Evolutionary conservation across 768 basidiomycete genomes (phyloP).

Genomic region (Boletus subparvulus): DNA sequence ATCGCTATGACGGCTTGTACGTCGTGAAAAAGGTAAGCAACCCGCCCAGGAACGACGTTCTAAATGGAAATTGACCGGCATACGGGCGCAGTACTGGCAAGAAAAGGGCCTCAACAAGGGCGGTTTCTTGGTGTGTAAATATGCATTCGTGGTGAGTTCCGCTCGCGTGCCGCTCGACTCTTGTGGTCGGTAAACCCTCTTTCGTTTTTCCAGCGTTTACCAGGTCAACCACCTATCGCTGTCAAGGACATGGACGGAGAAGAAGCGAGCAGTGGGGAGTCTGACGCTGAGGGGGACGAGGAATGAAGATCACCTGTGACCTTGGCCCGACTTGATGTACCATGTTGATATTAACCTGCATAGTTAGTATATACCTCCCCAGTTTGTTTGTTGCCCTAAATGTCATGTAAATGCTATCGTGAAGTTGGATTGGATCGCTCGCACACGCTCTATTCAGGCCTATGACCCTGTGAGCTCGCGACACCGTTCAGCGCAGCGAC

Average conservation of each 20-base stretch:
- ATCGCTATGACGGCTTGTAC: slow-evolving; percentile 91
- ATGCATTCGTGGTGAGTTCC: slow-evolving; percentile 66
- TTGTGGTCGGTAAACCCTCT: neutral
- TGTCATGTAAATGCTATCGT: neutral
- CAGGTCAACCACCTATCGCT: slow-evolving; percentile 22
- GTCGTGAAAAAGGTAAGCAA: slow-evolving; percentile 61
- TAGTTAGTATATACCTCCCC: neutral
- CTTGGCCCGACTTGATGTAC: too few species aligned
- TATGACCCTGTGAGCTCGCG: too few species aligned
- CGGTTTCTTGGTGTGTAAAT: slow-evolving; percentile 83
- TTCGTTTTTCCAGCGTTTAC: slow-evolving; percentile 22
- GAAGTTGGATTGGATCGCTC: neutral
- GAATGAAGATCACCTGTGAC: neutral
- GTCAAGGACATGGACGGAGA: slow-evolving; percentile 21
- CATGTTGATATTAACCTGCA: neutral
- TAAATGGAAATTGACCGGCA: neutral
- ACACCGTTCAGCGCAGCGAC: too few species aligned
- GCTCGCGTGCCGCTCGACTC: neutral
- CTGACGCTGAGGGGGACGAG: slow-evolving; percentile 8
- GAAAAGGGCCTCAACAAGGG: slow-evolving; percentile 66
- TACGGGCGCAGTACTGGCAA: slow-evolving; percentile 59
- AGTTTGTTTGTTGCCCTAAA: neutral
- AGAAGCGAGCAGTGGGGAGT: neutral
- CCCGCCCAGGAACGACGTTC: neutral
- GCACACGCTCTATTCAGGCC: too few species aligned